Percentiles rank a stretch among this genome's conserved stretches.
phyloP scores from a whole-genome alignment of 163 green algal genomes.

The Chloromonas sp. region DNA sequence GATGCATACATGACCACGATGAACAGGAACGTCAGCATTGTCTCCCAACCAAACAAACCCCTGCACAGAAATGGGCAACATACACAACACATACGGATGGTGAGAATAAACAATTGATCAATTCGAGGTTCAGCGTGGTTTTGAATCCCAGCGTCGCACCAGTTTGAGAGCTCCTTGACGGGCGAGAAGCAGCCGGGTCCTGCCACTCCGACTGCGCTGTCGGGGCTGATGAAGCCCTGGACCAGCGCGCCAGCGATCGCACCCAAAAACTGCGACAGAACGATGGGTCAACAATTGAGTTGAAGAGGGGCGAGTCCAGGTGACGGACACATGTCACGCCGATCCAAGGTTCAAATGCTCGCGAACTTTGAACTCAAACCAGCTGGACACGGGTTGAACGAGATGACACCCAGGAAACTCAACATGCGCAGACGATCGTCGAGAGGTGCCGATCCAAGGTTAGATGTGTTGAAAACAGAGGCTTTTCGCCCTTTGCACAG shows the following conservation, averaged over 20 bases:
- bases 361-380: too few species aligned
- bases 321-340: too few species aligned
- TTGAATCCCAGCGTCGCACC: background rate
- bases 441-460: too few species aligned
- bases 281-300: too few species aligned
- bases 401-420: too few species aligned
- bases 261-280: conserved; percentile 17
- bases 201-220: background rate
- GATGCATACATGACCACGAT: conserved; percentile 31
- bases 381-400: too few species aligned
- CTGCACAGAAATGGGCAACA: background rate
- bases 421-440: too few species aligned
- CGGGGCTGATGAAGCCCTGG: conserved; percentile 11
- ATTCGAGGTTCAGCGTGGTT: background rate
- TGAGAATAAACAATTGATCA: background rate
- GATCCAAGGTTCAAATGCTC: too few species aligned
- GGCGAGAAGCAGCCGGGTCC: conserved; percentile 9
- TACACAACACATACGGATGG: background rate
- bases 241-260: conserved; percentile 20
- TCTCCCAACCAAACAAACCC: conserved; percentile 30
- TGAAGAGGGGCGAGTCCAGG: too few species aligned
- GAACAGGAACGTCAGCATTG: conserved; percentile 30
- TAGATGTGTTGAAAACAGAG: too few species aligned
- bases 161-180: conserved; percentile 5
- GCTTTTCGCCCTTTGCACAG: too few species aligned